Percentiles rank a stretch among this genome's conserved stretches.
These are phyloP conservation scores for Phytomonas sp. DNA, from an alignment of 208 protist genomes.

Conservation along the genomic window DNA sequence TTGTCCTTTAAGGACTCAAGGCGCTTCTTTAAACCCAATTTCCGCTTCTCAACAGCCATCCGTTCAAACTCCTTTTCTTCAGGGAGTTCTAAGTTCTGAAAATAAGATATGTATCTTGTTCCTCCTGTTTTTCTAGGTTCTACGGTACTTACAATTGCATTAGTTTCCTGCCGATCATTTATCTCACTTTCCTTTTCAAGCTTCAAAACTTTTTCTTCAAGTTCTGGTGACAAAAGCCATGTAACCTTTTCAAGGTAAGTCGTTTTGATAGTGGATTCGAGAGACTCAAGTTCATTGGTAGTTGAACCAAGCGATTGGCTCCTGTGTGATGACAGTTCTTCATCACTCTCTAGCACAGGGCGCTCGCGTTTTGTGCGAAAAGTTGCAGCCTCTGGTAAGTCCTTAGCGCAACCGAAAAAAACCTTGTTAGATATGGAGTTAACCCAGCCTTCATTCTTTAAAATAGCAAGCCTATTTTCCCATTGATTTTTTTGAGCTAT, in stretches of 20 bases:
- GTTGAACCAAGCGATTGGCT: not conserved
- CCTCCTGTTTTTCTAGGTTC: not conserved
- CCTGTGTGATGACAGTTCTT: not conserved
- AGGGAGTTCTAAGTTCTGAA: conserved; percentile 26
- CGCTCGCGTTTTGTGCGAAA: conserved; percentile 14
- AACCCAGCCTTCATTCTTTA: conserved; percentile 13
- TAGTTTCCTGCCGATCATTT: conserved; percentile 9
- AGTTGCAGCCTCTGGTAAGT: conserved; percentile 42
- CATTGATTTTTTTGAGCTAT: conserved; percentile 48
- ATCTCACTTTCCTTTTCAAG: conserved; percentile 23
- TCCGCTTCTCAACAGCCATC: conserved; percentile 22
- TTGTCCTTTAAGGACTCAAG: conserved; percentile 10
- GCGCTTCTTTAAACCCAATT: conserved; percentile 23
- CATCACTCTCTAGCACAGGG: conserved; percentile 5
- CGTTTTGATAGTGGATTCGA: not conserved
- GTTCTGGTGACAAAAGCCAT: conserved; percentile 18
- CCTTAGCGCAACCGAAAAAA: conserved; percentile 74
- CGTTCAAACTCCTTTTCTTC: conserved; percentile 43
- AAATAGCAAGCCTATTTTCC: conserved; percentile 37
- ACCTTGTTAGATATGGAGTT: conserved; percentile 20
- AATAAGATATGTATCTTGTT: not conserved
- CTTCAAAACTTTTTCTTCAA: conserved; percentile 21
- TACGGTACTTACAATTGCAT: not conserved
- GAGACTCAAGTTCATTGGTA: conserved; percentile 6
- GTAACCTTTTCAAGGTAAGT: not conserved